Base-by-base conservation (phyloP, 2,329 filamentous ascomycete genomes). In the Pseudopyricularia cyperi region DNA sequence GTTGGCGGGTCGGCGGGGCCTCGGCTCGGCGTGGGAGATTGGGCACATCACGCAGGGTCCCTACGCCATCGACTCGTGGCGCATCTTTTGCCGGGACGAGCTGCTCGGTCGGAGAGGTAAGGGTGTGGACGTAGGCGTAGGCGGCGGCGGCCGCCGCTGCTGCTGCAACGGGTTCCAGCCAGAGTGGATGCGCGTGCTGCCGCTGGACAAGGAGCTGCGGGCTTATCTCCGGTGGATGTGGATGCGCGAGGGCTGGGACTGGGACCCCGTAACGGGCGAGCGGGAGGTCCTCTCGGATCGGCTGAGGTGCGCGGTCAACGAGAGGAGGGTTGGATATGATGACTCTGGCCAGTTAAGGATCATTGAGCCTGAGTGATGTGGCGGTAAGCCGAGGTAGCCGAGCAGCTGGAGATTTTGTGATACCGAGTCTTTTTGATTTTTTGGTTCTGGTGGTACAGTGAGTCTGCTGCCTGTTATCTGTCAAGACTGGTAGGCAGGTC, bases 181-280 rank as follows among this genome's bases (percentile, higher is more conserved):
- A 0, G 90, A 96, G 66, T 96, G 90, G 90, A 93, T 89, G 76
- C 77, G 87, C 3, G 89, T 95, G 1, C 63, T 85, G 48, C 89
- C 90, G 0, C 69, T 74, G 44, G 90, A 96, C 65, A 96, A 95
- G 67, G 90, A 96, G 65, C 70, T 96, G n/a, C 76, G 87, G 44
- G 89, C 88, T 0, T 95, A 82, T 67, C 66, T 96, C 61, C 76
- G 84, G 37, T 96, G 90, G 89, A 87, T 89, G 80, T 95, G 90
- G 89, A 77, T 93, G 68, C 80, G 83, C 46, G 87, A 95, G 60
- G 88, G 89, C 0, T 91, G 82, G 77, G 73, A 82, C 39, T 95
- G 89, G 88, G 78, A 94, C 68, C 80, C 81, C 1, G 64, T 70
- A 28, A 89, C 84, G 0, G 89, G 88, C 1, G 74, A 83, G 49